A percentile compares a stretch with the other conserved stretches of the same genome.
phyloP scores from a whole-genome alignment of 73 alveolate species.

The Paramecium octaurelia region DNA sequence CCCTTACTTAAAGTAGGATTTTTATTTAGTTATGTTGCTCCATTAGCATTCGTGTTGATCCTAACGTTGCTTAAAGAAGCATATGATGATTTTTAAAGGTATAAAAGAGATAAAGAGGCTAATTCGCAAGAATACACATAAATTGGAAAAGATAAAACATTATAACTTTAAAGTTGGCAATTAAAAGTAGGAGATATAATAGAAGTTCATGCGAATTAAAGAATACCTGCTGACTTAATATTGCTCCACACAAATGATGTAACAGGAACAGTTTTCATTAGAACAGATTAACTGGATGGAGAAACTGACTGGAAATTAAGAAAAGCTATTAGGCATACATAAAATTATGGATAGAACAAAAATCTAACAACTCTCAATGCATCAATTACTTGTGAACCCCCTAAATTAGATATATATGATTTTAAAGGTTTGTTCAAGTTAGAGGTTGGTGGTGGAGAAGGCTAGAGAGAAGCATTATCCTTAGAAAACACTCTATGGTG shows the following conservation, averaged over 20 bases:
- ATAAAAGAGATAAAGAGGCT: constrained; percentile 83
- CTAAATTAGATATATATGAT: constrained; percentile 74
- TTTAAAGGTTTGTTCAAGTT: constrained; percentile 69
- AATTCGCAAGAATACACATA: constrained; percentile 68
- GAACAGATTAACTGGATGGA: constrained; percentile 90
- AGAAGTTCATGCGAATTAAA: constrained; percentile 71
- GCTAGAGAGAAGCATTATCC: constrained; percentile 79
- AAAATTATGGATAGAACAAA: constrained; percentile 62
- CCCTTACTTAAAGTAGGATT: constrained; percentile 70
- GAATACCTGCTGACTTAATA: constrained; percentile 94
- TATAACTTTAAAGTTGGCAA: neutral
- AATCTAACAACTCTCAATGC: constrained; percentile 56
- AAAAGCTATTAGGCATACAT: constrained; percentile 75
- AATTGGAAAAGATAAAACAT: neutral
- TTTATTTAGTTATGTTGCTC: constrained; percentile 82
- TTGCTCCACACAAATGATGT: constrained; percentile 83
- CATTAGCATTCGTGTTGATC: constrained; percentile 87
- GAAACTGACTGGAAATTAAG: constrained; percentile 95
- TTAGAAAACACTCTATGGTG: constrained; percentile 94
- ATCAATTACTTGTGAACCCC: constrained; percentile 71
- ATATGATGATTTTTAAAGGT: constrained; percentile 86
- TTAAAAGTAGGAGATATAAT: constrained; percentile 57
- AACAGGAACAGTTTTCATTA: constrained; percentile 78
- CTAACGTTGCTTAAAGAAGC: constrained; percentile 91
- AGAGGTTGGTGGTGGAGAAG: constrained; percentile 61